These are phyloP conservation scores for Scleromitrula shiraiana DNA, from an alignment of 2,329 filamentous ascomycete genomes.

Conservation along the genomic window DNA sequence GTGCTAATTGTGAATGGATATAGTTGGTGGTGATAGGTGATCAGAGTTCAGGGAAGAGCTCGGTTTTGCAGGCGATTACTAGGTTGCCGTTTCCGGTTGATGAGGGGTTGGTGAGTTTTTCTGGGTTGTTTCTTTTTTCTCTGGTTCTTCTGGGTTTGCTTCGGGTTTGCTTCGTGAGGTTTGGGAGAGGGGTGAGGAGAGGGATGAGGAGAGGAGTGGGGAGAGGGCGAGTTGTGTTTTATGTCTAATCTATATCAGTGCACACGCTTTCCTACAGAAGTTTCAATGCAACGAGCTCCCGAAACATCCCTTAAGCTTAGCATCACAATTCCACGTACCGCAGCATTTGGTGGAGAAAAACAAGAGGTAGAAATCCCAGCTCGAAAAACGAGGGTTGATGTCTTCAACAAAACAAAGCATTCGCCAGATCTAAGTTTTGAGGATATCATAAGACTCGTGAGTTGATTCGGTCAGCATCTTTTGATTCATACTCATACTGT, in stretches of 20 bases:
- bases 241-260: too few species aligned
- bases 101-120: too few species aligned
- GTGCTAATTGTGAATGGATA: neutral
- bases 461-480: neutral
- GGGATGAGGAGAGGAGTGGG: too few species aligned
- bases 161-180: too few species aligned
- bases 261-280: neutral
- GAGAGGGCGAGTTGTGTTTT: too few species aligned
- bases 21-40: conserved; percentile 34
- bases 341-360: neutral
- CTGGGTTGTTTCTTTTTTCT: too few species aligned
- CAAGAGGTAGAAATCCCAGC: neutral
- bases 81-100: conserved; percentile 32
- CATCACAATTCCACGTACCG: neutral
- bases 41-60: conserved; percentile 33
- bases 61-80: conserved; percentile 29
- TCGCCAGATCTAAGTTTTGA: neutral
- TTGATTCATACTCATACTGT: neutral
- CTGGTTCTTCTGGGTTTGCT: too few species aligned
- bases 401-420: neutral
- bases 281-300: neutral
- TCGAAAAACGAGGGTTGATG: neutral
- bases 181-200: too few species aligned
- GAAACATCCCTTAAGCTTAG: neutral
- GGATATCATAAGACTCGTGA: neutral